A percentile compares a stretch with the other conserved stretches of the same genome.
Conservation (phyloP, 805 yeast species). For the Cyberlindnera mrakii region DNA sequence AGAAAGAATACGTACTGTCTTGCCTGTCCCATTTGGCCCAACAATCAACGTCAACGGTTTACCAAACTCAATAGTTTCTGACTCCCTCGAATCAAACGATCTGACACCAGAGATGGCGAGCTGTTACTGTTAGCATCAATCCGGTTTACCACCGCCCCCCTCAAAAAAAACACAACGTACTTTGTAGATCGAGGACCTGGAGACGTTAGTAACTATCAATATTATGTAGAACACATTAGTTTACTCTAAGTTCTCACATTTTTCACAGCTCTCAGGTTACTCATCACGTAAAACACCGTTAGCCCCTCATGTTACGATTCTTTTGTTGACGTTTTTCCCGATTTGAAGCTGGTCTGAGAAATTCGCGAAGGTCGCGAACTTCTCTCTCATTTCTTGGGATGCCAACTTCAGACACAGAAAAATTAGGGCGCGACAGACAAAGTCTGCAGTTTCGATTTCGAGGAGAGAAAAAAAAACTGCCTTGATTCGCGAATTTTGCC, state of each 20-base stretch:
- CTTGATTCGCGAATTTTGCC: no score
- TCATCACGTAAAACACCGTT: no score
- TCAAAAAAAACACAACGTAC: constrained; percentile 7
- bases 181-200: constrained; percentile 22
- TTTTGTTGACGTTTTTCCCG: no score
- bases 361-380: no score
- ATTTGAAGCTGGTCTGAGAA: no score
- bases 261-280: no score
- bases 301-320: no score
- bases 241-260: not conserved
- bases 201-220: not conserved
- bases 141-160: not conserved
- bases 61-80: constrained; percentile 85
- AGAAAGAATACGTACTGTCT: constrained; percentile 42
- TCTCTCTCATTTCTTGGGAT: no score
- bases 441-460: no score
- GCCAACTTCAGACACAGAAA: no score
- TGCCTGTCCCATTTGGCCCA: constrained; percentile 95
- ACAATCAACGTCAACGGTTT: constrained; percentile 89
- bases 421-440: no score
- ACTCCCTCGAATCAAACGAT: constrained; percentile 79
- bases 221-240: not conserved
- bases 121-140: constrained; percentile 22
- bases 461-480: no score
- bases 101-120: constrained; percentile 82